phyloP scores from a whole-genome alignment of 208 protist species.

The Leishmania martiniquensis region DNA sequence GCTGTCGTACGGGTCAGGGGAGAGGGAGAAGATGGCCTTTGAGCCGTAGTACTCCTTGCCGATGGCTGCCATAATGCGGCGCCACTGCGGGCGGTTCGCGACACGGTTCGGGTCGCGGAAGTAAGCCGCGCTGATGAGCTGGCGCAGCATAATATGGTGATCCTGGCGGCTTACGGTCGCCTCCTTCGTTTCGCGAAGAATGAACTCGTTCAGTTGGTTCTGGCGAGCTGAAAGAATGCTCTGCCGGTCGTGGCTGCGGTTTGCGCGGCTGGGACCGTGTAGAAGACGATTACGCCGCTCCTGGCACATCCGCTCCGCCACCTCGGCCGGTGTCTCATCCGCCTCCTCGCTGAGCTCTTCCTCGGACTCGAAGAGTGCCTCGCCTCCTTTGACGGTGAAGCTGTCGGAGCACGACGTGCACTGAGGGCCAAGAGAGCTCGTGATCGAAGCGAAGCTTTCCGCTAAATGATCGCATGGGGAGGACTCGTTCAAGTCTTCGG shows the following conservation, averaged over 20 bases:
- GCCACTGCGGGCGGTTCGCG: slow-evolving; percentile 69
- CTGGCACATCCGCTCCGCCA: slow-evolving; percentile 22
- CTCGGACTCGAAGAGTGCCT: slow-evolving; percentile 26
- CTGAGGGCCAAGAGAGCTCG: slow-evolving; percentile 45
- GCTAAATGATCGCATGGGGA: slow-evolving; percentile 34
- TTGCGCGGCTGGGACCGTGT: slow-evolving; percentile 47
- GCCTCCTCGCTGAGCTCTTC: slow-evolving; percentile 30
- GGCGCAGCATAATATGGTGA: slow-evolving; percentile 87
- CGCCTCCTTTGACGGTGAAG: slow-evolving; percentile 15
- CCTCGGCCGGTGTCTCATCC: slow-evolving; percentile 21
- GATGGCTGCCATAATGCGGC: slow-evolving; percentile 60
- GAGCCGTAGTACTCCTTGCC: slow-evolving; percentile 84
- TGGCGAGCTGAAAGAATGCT: slow-evolving; percentile 61
- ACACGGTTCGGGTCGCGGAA: slow-evolving; percentile 55
- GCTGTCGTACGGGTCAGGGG: slow-evolving; percentile 85
- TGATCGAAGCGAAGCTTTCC: slow-evolving; percentile 38
- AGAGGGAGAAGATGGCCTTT: slow-evolving; percentile 72
- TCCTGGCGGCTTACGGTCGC: slow-evolving; percentile 63
- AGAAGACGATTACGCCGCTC: slow-evolving; percentile 26
- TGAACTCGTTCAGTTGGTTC: slow-evolving; percentile 78
- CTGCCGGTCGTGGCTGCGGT: slow-evolving; percentile 57
- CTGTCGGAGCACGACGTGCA: slow-evolving; percentile 23
- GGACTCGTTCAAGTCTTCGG: slow-evolving; percentile 25
- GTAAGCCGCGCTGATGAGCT: slow-evolving; percentile 78
- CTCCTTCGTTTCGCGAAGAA: slow-evolving; percentile 54